These are phyloP conservation scores for Rhinocladiella mackenziei DNA, from an alignment of 2,329 filamentous ascomycete genomes.

Conservation along the genomic window DNA sequence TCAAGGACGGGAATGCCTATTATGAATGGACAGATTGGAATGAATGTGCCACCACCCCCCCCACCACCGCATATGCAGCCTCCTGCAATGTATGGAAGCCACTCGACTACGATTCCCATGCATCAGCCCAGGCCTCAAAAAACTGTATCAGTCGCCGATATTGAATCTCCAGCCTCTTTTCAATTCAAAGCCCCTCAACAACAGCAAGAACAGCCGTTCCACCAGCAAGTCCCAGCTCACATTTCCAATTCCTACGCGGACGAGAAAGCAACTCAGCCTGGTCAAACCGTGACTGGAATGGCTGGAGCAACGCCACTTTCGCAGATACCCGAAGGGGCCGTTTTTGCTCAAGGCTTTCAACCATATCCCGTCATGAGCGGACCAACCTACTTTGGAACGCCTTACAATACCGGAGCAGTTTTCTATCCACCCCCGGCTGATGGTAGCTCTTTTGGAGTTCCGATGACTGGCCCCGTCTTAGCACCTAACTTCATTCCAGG, in stretches of 20 bases:
- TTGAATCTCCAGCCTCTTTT: conserved; percentile 73
- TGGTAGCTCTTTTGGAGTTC: conserved; percentile 43
- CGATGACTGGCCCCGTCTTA: conserved; percentile 31
- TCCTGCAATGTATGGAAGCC: conserved; percentile 57
- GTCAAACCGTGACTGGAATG: conserved; percentile 63
- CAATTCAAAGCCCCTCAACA: conserved; percentile 57
- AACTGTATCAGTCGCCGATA: conserved; percentile 84
- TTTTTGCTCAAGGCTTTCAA: conserved; percentile 87
- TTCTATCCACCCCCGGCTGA: conserved; percentile 54
- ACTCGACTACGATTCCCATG: conserved; percentile 65
- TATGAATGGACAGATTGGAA: conserved; percentile 13
- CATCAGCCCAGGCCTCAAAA: conserved; percentile 95
- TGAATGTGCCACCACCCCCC: conserved; percentile 46
- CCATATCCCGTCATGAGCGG: conserved; percentile 62
- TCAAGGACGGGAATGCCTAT: conserved; percentile 11
- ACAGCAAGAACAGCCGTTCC: conserved; percentile 79
- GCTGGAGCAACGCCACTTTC: conserved; percentile 76
- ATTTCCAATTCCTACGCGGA: conserved; percentile 52
- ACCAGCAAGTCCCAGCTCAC: conserved; percentile 84
- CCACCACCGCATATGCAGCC: conserved; percentile 55
- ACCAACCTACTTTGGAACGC: conserved; percentile 56
- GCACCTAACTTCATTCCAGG: conserved; percentile 26
- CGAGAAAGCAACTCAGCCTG: conserved; percentile 11
- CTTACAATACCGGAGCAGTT: conserved; percentile 47
- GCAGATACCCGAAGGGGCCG: conserved; percentile 86